Base-by-base conservation (phyloP, 164 flowering plant species). In the Houttuynia cordata region DNA sequence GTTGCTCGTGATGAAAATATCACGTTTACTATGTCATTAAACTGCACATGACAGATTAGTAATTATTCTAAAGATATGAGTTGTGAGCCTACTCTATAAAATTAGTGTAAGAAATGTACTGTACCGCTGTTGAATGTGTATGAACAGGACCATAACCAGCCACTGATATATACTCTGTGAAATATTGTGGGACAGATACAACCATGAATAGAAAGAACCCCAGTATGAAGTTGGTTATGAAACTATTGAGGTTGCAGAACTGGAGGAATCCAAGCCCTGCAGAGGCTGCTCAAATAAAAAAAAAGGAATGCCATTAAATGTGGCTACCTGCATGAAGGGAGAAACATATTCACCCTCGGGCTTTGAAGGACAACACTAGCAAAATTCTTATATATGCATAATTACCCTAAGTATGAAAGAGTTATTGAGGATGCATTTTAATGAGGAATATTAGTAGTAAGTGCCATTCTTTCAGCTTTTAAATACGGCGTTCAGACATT, bases 191-290 rank as follows among this genome's bases (percentile, higher is more conserved):
- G 34, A 94, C 84, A 0, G 97, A 88, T 24, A 94, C 83, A 0
- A 97, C 99, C 83, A 91, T 72, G 88, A 88, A 94, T 55, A 90
- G 62, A 18, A 97, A 81, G 64, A 88, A 83, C 25, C 97, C 99
- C 21, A 94, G 56, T 45, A 94, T 91, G 70, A 94, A 94, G 70
- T 73, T 86, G 8, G 95, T 74, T 59, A 97, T 79, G 77, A 83
- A 85, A 78, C 95, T 90, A 78, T 94, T 91, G 64, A 94, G 77
- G 77, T 91, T 83, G 92, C 97, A 94, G 80, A 83, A 94, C 68
- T 90, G 99, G 30, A 93, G 88, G 15, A 84, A 71, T 17, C 85
- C 81, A 22, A 93, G 76, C 24, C 99, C 94, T 24, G 96, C 94
- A 42, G 97, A 79, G 69, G 78, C 99, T 93, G 96, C 72, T 56